Evolutionary conservation across 345 rosid genomes (phyloP), one percentile per base, ranked within the genome.

Genomic region (Anacardium occidentale): DNA sequence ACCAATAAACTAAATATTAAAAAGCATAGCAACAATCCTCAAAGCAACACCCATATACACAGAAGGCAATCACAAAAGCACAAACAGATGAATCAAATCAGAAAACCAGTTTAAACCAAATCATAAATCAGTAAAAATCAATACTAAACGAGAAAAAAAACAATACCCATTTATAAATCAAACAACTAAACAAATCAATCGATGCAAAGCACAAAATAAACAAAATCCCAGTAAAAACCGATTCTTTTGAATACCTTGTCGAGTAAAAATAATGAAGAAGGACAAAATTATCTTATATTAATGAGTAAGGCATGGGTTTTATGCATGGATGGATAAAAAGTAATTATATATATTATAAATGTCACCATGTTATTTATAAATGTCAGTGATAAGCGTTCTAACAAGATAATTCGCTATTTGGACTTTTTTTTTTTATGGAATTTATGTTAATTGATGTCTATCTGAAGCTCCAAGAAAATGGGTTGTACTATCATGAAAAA

Each of bases 201-300:
- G 6, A 54, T 6, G 32, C 26, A 64, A 37, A 34, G 18, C 57
- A 53, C 1, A 7, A 21, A 21, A 20, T 32, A 53, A 7, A 5
- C 50, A 45, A 64, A 65, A 52, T 3, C 25, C 62, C 40, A 58
- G n/a, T 54, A 66, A 50, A 13, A 67, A 59, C 17, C 6, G 8
- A 6, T 14, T 75, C 58, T 59, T 29, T 60, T 50, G 13, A 34
- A 68, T 50, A 73, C 64, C 72, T 15, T 24, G 54, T 5, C 42
- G 40, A 24, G 3, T 7, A 9, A 65, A 50, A 6, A 62, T 1
- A 58, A 42, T 4, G 21, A 47, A 26, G 5, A n/a, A n/a, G n/a
- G n/a, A n/a, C 47, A 45, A 37, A 37, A 6, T 37, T 7, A 37
- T 37, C 7, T 14, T 13, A 13, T 50, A 13, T 50, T 13, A 18